Base-by-base conservation (phyloP, 306 rosid genomes). In the Dryas alaskensis region DNA sequence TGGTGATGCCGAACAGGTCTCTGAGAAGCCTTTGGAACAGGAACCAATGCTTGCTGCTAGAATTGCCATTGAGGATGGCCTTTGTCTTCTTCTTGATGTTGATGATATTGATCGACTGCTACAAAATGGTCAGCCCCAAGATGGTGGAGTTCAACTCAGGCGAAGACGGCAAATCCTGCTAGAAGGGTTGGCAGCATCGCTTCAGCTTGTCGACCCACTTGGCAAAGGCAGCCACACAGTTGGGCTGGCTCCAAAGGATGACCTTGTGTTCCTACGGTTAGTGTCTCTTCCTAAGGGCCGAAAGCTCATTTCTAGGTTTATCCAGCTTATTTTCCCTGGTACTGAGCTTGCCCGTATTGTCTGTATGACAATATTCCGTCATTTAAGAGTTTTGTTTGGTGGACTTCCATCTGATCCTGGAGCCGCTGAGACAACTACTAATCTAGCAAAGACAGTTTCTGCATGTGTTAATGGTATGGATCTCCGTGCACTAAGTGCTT, bases 41-140 rank as follows among this genome's bases (percentile, higher is more conserved):
- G 99, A 95, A 84, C 99, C 99, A 5, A 76, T 95, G 96, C 95
- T 95, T 82, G 99, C 89, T 16, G 97, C 96, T 68, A 92, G 99
- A 81, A 93, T 92, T 51, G 72, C 90, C 48, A 82, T 95, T 73
- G 99, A 95, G 83, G 99, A 95, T 85, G 97, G 98, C 54, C 83
- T 90, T 47, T 95, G 91, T 81, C 90, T 92, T 81, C 97, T 95
- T 76, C 98, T 95, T 77, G 99, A 95, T 73, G 91, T 90, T 42
- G 97, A 95, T 81, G 99, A 95, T 85, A 90, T 95, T 80, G 97
- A 95, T 68, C 97, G 99, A 60, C 90, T 88, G 76, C 83, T 95
- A 63, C 96, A 86, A 69, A 85, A 82, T 76, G 90, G 89, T 79
- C 98, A 86, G 87, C 88, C 86, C 73, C 99, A 84, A 61, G 99